phyloP scores from a whole-genome alignment of 257 asterid genomes.

The Agastache rugosa region DNA sequence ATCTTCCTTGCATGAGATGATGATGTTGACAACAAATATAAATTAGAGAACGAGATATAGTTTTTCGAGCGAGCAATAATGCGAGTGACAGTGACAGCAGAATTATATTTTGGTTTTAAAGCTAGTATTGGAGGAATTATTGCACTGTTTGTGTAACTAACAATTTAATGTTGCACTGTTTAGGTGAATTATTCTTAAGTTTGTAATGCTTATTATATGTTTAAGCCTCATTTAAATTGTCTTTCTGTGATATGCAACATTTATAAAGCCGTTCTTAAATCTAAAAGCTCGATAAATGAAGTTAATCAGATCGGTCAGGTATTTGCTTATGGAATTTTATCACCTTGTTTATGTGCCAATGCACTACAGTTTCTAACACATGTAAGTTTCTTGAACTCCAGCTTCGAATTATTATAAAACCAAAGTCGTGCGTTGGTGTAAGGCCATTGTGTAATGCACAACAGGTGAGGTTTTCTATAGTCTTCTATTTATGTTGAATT shows the following conservation, averaged over 20 bases:
- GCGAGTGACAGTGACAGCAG: conserved; percentile 3
- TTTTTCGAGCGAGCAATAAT: background rate
- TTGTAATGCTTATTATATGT: too few relatives aligned
- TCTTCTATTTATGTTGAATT: conserved; percentile 25
- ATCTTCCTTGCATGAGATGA: conserved; percentile 14
- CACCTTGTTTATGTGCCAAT: conserved; percentile 20
- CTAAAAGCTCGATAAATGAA: too few relatives aligned
- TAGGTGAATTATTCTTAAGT: too few relatives aligned
- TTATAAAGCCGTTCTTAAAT: too few relatives aligned
- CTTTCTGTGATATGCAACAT: too few relatives aligned
- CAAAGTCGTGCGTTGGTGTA: conserved; percentile 80
- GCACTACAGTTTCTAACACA: conserved; percentile 29
- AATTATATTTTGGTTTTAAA: conserved; percentile 18
- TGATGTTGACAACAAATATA: background rate
- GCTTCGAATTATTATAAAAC: conserved; percentile 85
- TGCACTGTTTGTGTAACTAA: conserved; percentile 15
- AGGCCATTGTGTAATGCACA: conserved; percentile 88
- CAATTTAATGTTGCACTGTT: too few relatives aligned
- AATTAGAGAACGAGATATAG: conserved; percentile 14
- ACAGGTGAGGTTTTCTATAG: conserved; percentile 57
- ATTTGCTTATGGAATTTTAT: conserved; percentile 30
- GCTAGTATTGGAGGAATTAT: conserved; percentile 7
- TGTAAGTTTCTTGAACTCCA: conserved; percentile 48
- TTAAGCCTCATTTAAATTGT: too few relatives aligned
- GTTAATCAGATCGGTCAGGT: too few relatives aligned